phyloP scores from a whole-genome alignment of 192 early-diverging fungal species.

The Anaeromyces robustus region DNA sequence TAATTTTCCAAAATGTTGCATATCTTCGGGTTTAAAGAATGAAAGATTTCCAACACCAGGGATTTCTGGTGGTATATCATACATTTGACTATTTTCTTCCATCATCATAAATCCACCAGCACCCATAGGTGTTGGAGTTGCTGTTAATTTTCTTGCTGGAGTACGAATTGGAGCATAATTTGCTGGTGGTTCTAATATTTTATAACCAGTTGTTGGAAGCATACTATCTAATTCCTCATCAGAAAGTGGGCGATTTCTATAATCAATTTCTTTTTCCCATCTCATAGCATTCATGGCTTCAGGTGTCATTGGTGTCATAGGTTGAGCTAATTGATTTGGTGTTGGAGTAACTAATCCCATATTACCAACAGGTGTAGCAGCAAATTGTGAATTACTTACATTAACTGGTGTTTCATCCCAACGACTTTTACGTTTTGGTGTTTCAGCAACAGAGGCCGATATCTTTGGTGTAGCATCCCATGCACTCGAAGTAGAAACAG shows the following conservation, averaged over 20 bases:
- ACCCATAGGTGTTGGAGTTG: conserved; percentile 77
- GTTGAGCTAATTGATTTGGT: conserved; percentile 23
- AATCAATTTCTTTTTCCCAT: conserved; percentile 68
- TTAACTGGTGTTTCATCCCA: conserved; percentile 94
- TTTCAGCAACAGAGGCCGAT: conserved; percentile 19
- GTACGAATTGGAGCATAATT: conserved; percentile 88
- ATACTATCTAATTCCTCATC: conserved; percentile 93
- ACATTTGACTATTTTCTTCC: conserved; percentile 46
- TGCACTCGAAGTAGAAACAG: conserved; percentile 18
- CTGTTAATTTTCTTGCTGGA: conserved; percentile 83
- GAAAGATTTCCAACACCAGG: conserved; percentile 75
- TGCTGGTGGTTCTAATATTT: conserved; percentile 73
- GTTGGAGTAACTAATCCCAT: conserved; percentile 64
- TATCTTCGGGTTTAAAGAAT: conserved; percentile 92
- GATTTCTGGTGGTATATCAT: conserved; percentile 68
- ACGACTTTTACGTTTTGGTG: conserved; percentile 62
- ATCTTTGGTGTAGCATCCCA: conserved; percentile 66
- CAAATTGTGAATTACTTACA: conserved; percentile 30
- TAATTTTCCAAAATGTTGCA: conserved; percentile 91
- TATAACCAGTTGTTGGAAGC: conserved; percentile 81
- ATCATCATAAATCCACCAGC: conserved; percentile 76
- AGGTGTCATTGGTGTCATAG: conserved; percentile 63
- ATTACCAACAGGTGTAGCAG: conserved; percentile 64
- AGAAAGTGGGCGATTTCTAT: conserved; percentile 67
- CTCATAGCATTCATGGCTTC: conserved; percentile 54